These are phyloP conservation scores for Neurospora sp. DNA, from an alignment of 495 filamentous ascomycete species.

Conservation along the genomic window DNA sequence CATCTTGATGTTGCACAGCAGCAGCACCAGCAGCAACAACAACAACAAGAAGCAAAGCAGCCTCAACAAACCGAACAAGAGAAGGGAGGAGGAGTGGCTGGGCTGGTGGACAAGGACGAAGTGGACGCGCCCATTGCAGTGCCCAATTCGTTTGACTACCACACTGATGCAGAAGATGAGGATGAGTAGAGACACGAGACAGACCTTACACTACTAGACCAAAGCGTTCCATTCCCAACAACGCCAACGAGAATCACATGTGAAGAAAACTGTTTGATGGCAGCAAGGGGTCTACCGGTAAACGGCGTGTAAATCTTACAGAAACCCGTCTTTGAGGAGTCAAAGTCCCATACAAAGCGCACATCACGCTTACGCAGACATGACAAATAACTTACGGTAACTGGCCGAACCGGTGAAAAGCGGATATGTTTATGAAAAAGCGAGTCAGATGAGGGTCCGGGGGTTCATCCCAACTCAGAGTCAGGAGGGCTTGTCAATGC, in stretches of 20 bases:
- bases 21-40: neutral
- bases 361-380: neutral
- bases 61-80: neutral
- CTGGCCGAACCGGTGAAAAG: neutral
- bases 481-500: neutral
- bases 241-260: neutral
- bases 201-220: neutral
- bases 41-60: neutral
- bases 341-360: neutral
- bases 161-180: constrained; percentile 14
- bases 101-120: constrained; percentile 5
- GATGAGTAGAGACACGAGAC: neutral
- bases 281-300: neutral
- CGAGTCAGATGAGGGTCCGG: neutral
- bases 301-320: neutral
- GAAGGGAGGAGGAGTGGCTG: neutral
- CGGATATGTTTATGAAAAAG: neutral
- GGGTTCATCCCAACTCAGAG: neutral
- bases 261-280: neutral
- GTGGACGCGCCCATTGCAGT: constrained; percentile 7
- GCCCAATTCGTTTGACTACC: constrained; percentile 18
- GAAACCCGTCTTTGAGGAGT: neutral
- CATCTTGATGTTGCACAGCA: neutral
- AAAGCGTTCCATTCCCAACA: neutral
- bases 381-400: neutral